A percentile compares a stretch with the other conserved stretches of the same genome.
phyloP scores from a whole-genome alignment of 2,329 filamentous ascomycete species.

The Madurella mycetomatis region DNA sequence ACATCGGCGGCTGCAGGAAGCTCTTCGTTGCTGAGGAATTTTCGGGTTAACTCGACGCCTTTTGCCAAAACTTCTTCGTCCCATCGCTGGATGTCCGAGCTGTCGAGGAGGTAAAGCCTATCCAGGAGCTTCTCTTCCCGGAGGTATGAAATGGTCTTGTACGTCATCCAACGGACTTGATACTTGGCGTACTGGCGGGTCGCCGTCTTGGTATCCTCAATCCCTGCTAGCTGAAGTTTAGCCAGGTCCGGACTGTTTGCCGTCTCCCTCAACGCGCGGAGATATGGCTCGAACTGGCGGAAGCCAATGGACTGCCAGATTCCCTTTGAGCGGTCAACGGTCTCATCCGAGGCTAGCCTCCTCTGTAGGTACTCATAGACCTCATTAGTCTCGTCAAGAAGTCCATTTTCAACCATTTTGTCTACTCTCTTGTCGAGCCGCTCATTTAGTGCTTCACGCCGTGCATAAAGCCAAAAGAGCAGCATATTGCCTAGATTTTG shows the following conservation, averaged over 20 bases:
- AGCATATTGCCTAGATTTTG: conserved; percentile 52
- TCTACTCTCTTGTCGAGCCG: conserved; percentile 76
- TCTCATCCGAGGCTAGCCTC: conserved; percentile 40
- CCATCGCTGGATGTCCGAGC: conserved; percentile 64
- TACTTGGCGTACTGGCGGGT: conserved; percentile 84
- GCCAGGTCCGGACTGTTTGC: conserved; percentile 41
- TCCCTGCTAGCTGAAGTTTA: conserved; percentile 51
- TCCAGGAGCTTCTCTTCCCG: conserved; percentile 49
- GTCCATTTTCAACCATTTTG: conserved; percentile 66
- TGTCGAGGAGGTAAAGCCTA: conserved; percentile 75
- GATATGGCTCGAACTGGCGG: conserved; percentile 79
- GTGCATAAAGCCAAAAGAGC: conserved; percentile 83
- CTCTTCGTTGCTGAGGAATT: conserved; percentile 56
- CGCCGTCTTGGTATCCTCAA: conserved; percentile 74
- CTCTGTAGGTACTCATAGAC: conserved; percentile 40
- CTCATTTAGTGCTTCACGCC: conserved; percentile 60
- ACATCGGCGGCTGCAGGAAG: conserved; percentile 49
- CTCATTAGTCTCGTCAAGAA: conserved; percentile 46
- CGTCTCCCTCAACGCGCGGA: conserved; percentile 41
- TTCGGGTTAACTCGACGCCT: conserved; percentile 56
- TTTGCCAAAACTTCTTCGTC: conserved; percentile 58
- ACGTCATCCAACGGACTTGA: conserved; percentile 81
- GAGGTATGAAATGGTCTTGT: conserved; percentile 71
- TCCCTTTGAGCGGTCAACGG: conserved; percentile 69
- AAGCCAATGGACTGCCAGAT: conserved; percentile 98